Percentiles rank a stretch among this genome's conserved stretches.
Conservation (phyloP, 2,329 filamentous ascomycete species). For the Penicillium sp. region DNA sequence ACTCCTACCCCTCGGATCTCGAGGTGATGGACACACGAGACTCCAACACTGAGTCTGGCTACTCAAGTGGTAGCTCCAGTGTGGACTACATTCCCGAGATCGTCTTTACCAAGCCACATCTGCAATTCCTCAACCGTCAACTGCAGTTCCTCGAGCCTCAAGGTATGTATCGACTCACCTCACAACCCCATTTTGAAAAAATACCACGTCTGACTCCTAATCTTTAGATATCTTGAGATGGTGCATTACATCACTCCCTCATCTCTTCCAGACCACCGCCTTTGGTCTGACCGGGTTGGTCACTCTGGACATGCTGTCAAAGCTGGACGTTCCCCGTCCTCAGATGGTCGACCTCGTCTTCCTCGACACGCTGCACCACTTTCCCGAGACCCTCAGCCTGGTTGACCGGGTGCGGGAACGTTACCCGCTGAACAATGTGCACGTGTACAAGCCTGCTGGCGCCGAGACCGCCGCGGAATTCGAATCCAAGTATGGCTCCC, state of each 20-base stretch:
- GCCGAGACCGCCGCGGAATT: constrained; percentile 72
- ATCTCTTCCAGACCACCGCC: constrained; percentile 81
- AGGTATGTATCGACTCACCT: constrained; percentile 44
- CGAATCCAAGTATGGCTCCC: constrained; percentile 73
- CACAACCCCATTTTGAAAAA: constrained; percentile 7
- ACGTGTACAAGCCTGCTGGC: constrained; percentile 84
- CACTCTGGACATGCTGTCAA: constrained; percentile 68
- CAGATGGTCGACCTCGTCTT: constrained; percentile 61
- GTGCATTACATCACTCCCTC: constrained; percentile 85
- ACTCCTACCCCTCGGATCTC: constrained; percentile 37
- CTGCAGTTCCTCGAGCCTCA: constrained; percentile 82
- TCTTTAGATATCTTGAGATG: constrained; percentile 77
- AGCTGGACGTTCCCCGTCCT: constrained; percentile 48
- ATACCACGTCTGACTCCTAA: constrained; percentile 13
- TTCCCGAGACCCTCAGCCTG: constrained; percentile 70
- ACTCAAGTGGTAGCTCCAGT: constrained; percentile 63
- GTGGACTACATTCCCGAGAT: constrained; percentile 67
- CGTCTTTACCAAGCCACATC: constrained; percentile 80
- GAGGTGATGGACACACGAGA: constrained; percentile 42
- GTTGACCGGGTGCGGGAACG: constrained; percentile 69
- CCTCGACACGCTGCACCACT: constrained; percentile 81
- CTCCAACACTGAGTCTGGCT: constrained; percentile 81
- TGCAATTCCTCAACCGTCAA: constrained; percentile 87
- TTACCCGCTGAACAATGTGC: constrained; percentile 77
- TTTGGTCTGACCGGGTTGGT: constrained; percentile 79